A percentile compares a stretch with the other conserved stretches of the same genome.
These are phyloP conservation scores for Fonsecaea nubica DNA, from an alignment of 2,329 filamentous ascomycete species.

Conservation along the genomic window DNA sequence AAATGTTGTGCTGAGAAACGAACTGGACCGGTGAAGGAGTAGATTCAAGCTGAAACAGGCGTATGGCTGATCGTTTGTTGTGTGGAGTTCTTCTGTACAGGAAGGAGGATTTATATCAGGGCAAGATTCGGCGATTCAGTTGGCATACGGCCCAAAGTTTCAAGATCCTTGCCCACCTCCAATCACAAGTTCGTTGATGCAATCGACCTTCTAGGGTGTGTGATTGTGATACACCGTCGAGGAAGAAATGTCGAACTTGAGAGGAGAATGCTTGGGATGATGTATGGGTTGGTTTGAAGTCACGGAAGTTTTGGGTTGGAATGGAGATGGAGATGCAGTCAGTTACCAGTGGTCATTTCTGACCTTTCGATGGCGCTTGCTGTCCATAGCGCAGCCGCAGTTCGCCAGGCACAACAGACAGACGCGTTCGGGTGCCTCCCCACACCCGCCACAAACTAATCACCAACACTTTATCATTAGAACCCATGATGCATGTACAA, in stretches of 20 bases:
- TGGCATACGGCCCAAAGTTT: conserved; percentile 13
- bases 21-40: not conserved
- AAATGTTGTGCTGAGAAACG: not conserved
- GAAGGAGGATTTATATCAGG: conserved; percentile 52
- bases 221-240: not conserved
- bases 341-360: conserved; percentile 6
- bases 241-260: conserved; percentile 3
- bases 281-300: conserved; percentile 26
- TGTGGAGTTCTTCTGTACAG: not conserved
- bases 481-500: not conserved
- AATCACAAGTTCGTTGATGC: conserved; percentile 8
- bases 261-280: conserved; percentile 23
- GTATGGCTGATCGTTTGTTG: not conserved
- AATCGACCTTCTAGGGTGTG: conserved; percentile 5
- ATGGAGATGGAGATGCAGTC: conserved; percentile 15
- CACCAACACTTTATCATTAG: conserved; percentile 6
- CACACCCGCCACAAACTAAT: conserved; percentile 10
- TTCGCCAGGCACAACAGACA: conserved; percentile 20
- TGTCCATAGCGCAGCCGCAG: conserved; percentile 16
- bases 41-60: not conserved
- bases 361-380: conserved; percentile 4
- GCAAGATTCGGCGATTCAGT: conserved; percentile 53
- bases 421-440: conserved; percentile 14
- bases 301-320: conserved; percentile 17
- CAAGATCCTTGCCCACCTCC: not conserved